Evolutionary conservation across 2,329 filamentous ascomycete species (phyloP).

Genomic region (Mollisiaceae sp.): DNA sequence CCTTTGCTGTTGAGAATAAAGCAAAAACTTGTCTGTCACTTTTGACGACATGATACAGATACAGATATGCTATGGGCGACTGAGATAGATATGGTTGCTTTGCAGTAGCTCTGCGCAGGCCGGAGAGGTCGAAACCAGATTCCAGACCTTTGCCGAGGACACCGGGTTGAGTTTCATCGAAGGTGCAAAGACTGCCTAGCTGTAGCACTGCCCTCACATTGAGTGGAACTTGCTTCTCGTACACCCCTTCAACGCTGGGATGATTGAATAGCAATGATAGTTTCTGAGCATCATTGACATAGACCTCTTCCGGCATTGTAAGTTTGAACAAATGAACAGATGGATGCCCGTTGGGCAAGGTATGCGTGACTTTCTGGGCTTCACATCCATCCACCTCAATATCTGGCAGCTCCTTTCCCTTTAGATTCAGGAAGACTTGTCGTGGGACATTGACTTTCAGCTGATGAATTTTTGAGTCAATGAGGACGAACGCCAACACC

Average conservation of each 20-base stretch:
- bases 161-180: constrained; percentile 88
- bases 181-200: constrained; percentile 88
- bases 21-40: constrained; percentile 94
- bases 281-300: constrained; percentile 82
- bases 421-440: constrained; percentile 90
- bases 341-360: constrained; percentile 90
- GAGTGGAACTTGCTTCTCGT: constrained; percentile 90
- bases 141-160: constrained; percentile 93
- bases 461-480: constrained; percentile 88
- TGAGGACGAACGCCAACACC: constrained; percentile 87
- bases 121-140: constrained; percentile 85
- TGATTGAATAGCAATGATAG: constrained; percentile 87
- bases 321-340: constrained; percentile 95
- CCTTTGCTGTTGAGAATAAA: constrained; percentile 81
- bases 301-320: constrained; percentile 85
- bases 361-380: constrained; percentile 92
- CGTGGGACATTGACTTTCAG: constrained; percentile 89
- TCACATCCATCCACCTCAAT: constrained; percentile 85
- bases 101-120: constrained; percentile 69
- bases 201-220: constrained; percentile 87
- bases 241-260: constrained; percentile 93
- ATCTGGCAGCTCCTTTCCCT: constrained; percentile 83
- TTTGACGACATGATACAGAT: constrained; percentile 88
- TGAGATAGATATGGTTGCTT: constrained; percentile 79
- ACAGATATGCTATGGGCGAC: constrained; percentile 80